Conservation (phyloP, 129 eudicot species). For the Apium graveolens region DNA sequence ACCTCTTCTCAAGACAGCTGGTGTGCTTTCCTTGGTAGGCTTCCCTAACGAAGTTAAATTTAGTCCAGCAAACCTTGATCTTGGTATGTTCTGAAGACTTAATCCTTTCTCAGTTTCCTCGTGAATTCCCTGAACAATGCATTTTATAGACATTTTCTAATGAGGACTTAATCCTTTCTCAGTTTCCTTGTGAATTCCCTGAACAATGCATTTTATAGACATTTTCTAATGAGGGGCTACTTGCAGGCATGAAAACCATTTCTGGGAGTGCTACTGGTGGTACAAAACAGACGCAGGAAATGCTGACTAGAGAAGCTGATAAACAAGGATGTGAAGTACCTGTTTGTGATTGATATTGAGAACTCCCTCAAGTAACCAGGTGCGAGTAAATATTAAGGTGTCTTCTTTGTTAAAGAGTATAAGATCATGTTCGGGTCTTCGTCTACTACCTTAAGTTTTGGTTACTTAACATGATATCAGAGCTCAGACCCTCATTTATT, state of each 20-base stretch:
- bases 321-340: slow-evolving; percentile 70
- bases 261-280: slow-evolving; percentile 84
- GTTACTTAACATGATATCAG: too few species aligned
- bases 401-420: too few species aligned
- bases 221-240: neutral
- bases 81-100: slow-evolving; percentile 24
- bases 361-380: slow-evolving; percentile 50
- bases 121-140: too few species aligned
- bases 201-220: neutral
- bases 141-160: too few species aligned
- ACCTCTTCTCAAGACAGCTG: slow-evolving; percentile 53
- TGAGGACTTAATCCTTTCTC: too few species aligned
- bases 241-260: slow-evolving; percentile 57
- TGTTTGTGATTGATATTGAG: slow-evolving; percentile 86
- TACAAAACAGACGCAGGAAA: slow-evolving; percentile 73
- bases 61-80: slow-evolving; percentile 40
- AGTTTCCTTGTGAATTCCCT: too few species aligned
- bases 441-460: too few species aligned
- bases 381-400: slow-evolving; percentile 9
- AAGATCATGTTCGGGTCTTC: too few species aligned
- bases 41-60: slow-evolving; percentile 70
- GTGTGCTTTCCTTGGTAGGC: slow-evolving; percentile 60
- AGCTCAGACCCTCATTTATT: too few species aligned
- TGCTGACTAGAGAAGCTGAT: slow-evolving; percentile 76
- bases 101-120: too few species aligned